Percentiles rank a stretch among this genome's conserved stretches.
Evolutionary conservation across 1,284 basidiomycete species (phyloP).

Genomic region (Cutaneotrichosporon dermatis): DNA sequence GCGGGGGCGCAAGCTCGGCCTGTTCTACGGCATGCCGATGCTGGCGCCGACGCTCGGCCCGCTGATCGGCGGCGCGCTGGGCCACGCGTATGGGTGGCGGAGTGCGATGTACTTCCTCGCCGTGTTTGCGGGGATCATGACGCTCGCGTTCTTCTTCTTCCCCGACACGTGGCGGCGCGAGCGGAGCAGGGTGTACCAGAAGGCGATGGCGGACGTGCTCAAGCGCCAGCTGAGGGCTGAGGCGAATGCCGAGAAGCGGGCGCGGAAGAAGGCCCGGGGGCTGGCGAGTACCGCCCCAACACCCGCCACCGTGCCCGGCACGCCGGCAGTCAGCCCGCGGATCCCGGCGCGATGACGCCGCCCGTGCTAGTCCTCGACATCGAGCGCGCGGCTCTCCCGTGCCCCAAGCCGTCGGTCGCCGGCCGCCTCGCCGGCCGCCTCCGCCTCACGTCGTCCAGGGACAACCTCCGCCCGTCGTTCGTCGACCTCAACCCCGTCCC

Average conservation of each 20-base stretch:
- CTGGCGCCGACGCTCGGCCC: conserved; percentile 64
- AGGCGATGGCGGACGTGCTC: conserved; percentile 48
- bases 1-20: conserved; percentile 61
- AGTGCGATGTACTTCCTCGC: conserved; percentile 75
- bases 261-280: conserved; percentile 26
- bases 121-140: conserved; percentile 58
- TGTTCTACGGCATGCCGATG: conserved; percentile 49
- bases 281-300: conserved; percentile 30
- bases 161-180: conserved; percentile 77
- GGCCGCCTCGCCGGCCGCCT: conserved; percentile 8
- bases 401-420: neutral
- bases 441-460: conserved; percentile 17
- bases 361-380: neutral
- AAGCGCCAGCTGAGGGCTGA: conserved; percentile 38
- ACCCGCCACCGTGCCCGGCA: conserved; percentile 20
- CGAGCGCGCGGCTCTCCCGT: neutral
- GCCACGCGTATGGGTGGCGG: conserved; percentile 65
- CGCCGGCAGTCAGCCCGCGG: neutral
- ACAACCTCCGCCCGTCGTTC: conserved; percentile 58
- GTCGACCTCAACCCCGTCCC: conserved; percentile 68
- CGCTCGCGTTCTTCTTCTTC: conserved; percentile 61
- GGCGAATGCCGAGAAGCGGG: conserved; percentile 19
- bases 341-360: neutral
- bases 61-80: conserved; percentile 62
- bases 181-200: conserved; percentile 70